Evolutionary conservation across 139 green algal genomes (phyloP).

Genomic region (Zygnema circumcarinatum): DNA sequence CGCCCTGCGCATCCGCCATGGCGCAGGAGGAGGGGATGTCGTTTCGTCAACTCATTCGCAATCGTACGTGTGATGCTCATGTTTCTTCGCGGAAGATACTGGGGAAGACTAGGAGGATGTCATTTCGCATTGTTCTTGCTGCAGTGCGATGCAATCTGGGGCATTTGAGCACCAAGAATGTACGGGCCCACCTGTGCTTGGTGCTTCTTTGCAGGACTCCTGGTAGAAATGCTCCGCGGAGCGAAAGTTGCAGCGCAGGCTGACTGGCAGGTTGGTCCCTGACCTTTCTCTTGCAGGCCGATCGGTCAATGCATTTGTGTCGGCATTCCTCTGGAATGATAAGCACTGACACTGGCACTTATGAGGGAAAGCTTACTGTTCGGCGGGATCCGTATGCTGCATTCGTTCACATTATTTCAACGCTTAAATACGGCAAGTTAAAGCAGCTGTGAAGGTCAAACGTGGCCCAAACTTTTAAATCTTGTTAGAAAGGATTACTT

Average conservation of each 20-base stretch:
- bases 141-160: not conserved
- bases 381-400: too few species aligned
- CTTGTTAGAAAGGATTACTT: too few species aligned
- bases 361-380: too few species aligned
- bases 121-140: not conserved
- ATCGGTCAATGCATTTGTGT: too few species aligned
- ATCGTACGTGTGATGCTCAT: not conserved
- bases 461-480: too few species aligned
- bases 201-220: constrained; percentile 29
- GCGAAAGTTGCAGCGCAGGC: not conserved
- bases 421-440: too few species aligned
- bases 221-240: constrained; percentile 50
- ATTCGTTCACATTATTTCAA: too few species aligned
- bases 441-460: too few species aligned
- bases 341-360: too few species aligned
- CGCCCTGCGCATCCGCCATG: not conserved
- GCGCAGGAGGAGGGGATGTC: not conserved
- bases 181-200: not conserved
- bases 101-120: not conserved
- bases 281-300: not conserved
- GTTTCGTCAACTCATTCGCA: constrained; percentile 32
- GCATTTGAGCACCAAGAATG: not conserved
- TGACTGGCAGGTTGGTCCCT: constrained; percentile 43
- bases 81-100: not conserved
- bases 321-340: too few species aligned